Evolutionary conservation across 331 rosid species (phyloP).

Genomic region (Acacia concinna): DNA sequence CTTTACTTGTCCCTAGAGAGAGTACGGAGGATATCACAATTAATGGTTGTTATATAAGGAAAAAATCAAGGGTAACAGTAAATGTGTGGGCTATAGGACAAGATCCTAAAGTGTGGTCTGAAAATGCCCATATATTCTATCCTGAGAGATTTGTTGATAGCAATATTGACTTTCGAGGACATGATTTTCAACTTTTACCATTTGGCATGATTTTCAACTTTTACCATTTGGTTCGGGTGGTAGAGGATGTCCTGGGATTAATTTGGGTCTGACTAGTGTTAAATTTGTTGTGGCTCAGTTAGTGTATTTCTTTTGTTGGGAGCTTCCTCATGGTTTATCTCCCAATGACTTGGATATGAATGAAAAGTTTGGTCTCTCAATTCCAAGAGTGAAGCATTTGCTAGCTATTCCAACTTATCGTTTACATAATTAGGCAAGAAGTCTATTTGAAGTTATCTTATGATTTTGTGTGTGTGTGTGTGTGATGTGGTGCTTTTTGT

Average conservation of each 20-base stretch:
- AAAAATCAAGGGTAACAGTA: neutral
- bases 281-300: neutral
- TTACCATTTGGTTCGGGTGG: neutral
- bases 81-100: conserved; percentile 27
- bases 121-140: conserved; percentile 26
- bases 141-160: conserved; percentile 36
- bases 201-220: too few relatives aligned
- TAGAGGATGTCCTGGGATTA: neutral
- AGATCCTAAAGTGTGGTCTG: conserved; percentile 41
- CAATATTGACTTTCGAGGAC: neutral
- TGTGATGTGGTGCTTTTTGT: too few relatives aligned
- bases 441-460: neutral
- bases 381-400: neutral
- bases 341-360: neutral
- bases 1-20: neutral
- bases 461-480: neutral
- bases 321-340: neutral
- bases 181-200: neutral
- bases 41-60: neutral
- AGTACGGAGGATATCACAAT: neutral
- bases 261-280: neutral
- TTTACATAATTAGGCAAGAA: neutral
- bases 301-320: neutral
- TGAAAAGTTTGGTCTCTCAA: neutral
- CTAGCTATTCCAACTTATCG: neutral